Base-by-base conservation (phyloP, 371 early-diverging fungal genomes). In the Batrachochytrium dendrobatidis region DNA sequence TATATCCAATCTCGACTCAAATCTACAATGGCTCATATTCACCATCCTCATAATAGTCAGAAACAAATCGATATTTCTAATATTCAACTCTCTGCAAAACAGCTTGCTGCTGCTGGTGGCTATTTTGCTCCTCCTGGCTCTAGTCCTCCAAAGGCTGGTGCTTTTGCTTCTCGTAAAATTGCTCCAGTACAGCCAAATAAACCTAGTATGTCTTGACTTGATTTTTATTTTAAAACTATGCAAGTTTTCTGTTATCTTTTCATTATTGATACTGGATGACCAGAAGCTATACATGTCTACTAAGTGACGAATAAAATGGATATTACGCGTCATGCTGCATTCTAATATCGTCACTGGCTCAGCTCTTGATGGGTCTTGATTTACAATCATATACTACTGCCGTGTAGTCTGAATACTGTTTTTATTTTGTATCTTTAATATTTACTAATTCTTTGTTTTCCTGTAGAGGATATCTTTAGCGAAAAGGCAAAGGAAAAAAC, bases 71-170 rank as follows among this genome's bases (percentile, higher is more conserved):
- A n/a, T n/a, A n/a, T n/a, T n/a, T n/a, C n/a, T n/a, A n/a, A n/a
- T n/a, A n/a, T n/a, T n/a, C n/a, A n/a, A n/a, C n/a, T n/a, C n/a
- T n/a, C n/a, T n/a, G n/a, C n/a, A n/a, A n/a, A n/a, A 12, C 6
- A 51, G 52, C 29, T 51, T 51, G 52, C 60, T 46, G 72, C 64
- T 15, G 71, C 71, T 17, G 74, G 78, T 31, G 81, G 81, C 31
- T 79, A 73, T 55, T 81, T 81, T 66, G 81, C 81, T 3, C 76
- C 81, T 5, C 64, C 66, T 22, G 77, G 78, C 32, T 70, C 72
- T 3, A 35, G 61, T 3, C 81, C 81, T 8, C 79, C 81, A 20
- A 71, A 70, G 46, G 79, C 81, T 7, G 81, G 81, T 15, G 81
- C 81, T 0, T 78, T 77, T 58, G 55, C 54, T n/a, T 63, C 70